Percentiles rank a stretch among this genome's conserved stretches.
Conservation (phyloP, 2,329 filamentous ascomycete genomes). For the Nigrospora osmanthi region DNA sequence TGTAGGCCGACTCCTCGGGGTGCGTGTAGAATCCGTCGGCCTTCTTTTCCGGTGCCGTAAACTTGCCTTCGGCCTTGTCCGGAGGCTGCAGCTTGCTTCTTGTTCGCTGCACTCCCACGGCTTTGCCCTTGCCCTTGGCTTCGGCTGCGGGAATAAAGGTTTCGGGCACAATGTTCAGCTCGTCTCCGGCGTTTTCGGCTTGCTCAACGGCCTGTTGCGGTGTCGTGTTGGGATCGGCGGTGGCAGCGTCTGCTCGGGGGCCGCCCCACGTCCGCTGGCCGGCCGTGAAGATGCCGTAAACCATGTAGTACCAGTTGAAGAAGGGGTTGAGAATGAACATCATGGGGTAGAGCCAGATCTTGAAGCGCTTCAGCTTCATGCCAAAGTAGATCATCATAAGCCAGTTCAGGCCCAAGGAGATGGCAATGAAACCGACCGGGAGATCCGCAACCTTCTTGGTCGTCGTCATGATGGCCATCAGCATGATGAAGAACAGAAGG, state of each 20-base stretch:
- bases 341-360: constrained; percentile 88
- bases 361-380: constrained; percentile 76
- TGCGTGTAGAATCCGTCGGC: constrained; percentile 64
- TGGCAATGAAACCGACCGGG: constrained; percentile 86
- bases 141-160: constrained; percentile 63
- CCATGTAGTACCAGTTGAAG: constrained; percentile 98
- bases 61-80: constrained; percentile 68
- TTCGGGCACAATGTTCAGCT: constrained; percentile 82
- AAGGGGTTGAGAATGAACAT: constrained; percentile 97
- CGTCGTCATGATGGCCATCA: constrained; percentile 78
- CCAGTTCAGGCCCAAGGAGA: constrained; percentile 91
- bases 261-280: constrained; percentile 95
- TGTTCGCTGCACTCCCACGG: constrained; percentile 33
- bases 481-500: constrained; percentile 88
- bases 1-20: constrained; percentile 57
- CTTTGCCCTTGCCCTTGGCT: constrained; percentile 20
- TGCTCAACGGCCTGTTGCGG: constrained; percentile 78
- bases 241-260: constrained; percentile 79
- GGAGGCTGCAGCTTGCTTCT: constrained; percentile 63
- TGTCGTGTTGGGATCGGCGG: constrained; percentile 67
- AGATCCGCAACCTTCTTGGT: constrained; percentile 70
- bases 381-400: constrained; percentile 95
- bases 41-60: constrained; percentile 62
- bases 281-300: constrained; percentile 91
- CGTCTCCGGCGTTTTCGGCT: constrained; percentile 72